Conservation (phyloP, 768 basidiomycete species). For the Boletus pseudopeckii region DNA sequence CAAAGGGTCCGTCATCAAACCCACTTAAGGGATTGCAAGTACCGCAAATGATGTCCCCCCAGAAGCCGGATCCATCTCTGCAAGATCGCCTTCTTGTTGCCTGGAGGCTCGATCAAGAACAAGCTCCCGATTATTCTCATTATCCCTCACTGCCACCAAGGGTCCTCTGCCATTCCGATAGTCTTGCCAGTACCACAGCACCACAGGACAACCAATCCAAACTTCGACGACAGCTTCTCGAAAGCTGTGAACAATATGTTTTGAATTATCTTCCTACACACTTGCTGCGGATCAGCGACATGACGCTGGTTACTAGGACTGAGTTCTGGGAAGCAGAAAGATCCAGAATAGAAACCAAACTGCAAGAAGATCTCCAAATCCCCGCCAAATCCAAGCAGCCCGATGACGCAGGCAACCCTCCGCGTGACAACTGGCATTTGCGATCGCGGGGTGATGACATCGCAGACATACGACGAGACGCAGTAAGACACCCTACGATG, state of each 20-base stretch:
- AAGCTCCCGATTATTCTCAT: neutral
- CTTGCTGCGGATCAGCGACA: slow-evolving; percentile 17
- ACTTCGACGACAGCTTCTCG: slow-evolving; percentile 5
- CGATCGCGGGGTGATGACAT: neutral
- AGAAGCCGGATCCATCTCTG: neutral
- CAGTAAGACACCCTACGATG: neutral
- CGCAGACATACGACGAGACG: neutral
- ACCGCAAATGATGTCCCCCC: neutral
- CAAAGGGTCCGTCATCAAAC: neutral
- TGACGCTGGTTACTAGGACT: slow-evolving; percentile 8
- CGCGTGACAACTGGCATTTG: neutral
- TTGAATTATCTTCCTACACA: slow-evolving; percentile 19
- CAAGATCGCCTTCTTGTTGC: neutral
- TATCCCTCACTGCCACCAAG: neutral
- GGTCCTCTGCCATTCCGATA: neutral
- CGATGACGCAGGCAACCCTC: neutral
- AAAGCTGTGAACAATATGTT: slow-evolving; percentile 13
- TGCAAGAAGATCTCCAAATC: neutral
- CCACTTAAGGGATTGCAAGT: neutral
- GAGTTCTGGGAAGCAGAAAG: slow-evolving; percentile 13
- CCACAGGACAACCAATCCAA: neutral
- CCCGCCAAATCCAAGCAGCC: neutral
- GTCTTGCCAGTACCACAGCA: neutral
- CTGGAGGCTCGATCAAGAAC: slow-evolving; percentile 4
- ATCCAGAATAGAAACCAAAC: neutral